Base-by-base conservation (phyloP, 495 filamentous ascomycete species). In the Penicillium desertorum region DNA sequence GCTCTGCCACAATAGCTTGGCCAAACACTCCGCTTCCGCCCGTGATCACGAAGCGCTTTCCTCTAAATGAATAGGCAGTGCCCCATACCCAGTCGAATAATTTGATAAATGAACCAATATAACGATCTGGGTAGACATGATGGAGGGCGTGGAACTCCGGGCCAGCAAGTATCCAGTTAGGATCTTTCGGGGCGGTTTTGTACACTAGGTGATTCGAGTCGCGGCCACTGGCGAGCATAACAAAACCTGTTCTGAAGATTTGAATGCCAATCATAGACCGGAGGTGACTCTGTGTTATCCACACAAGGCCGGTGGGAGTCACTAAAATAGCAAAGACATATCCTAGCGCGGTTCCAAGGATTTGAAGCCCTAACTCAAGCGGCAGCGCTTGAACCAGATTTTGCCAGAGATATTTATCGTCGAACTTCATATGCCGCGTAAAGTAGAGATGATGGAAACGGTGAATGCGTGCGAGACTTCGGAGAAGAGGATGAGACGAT, bases 401-500 rank as follows among this genome's bases (percentile, higher is more conserved):
- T n/a, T 56, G 60, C 16, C 39, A 45, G 4, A 34, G 51, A 39
- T 66, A 66, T 34, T 42, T 47, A 1, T 39, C 16, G 51, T 66
- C 58, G 51, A 66, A 66, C 11, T 56, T 45, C 36, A 66, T 51
- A 17, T 59, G 54, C 0, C 54, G 60, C 4, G 57, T 63, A 49
- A 60, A 66, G 47, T 63, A 66, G 5, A 66, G 63, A 32, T 66
- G 63, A 43, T 66, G 63, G 47, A 37, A 66, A 37, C 55, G 57
- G 39, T 66, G 63, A 16, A 50, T 52, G n/a, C 41, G 61, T 22
- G 54, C 59, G 4, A 66, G 60, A 12, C 43, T 37, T 52, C 55
- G 57, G 3, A 66, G 52, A 16, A 58, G 20, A 49, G 37, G 50
- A 48, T 57, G 62, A n/a, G 41, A 56, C 2, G 63, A 63, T 16